Conservation (phyloP, 352 stramenopile genomes). For the Pythium biforme region DNA sequence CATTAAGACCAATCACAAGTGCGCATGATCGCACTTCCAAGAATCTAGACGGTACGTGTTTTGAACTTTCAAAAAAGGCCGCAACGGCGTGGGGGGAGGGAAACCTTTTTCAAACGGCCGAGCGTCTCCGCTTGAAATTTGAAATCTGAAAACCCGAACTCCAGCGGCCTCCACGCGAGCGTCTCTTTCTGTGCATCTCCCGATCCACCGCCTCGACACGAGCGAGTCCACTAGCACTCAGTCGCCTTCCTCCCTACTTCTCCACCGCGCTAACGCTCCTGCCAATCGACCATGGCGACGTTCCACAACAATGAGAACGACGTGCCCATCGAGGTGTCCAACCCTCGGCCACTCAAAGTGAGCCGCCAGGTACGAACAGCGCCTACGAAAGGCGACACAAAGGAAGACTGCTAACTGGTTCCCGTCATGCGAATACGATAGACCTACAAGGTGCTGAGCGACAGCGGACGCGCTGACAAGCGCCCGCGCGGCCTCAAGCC, state of each 20-base stretch:
- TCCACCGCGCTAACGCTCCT: not conserved
- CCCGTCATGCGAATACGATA: no score
- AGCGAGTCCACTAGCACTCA: not conserved
- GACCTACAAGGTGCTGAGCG: slow-evolving; percentile 47
- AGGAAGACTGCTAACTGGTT: not conserved
- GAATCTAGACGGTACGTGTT: slow-evolving; percentile 8
- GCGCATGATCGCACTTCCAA: slow-evolving; percentile 18
- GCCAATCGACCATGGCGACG: slow-evolving; percentile 30
- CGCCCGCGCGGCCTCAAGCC: slow-evolving; percentile 52
- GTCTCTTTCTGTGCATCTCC: not conserved
- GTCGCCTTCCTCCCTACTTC: not conserved
- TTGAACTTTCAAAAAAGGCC: slow-evolving; percentile 27
- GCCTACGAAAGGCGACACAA: not conserved
- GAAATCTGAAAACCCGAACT: slow-evolving; percentile 26
- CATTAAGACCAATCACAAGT: slow-evolving; percentile 15
- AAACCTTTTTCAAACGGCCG: not conserved
- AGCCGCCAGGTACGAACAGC: slow-evolving; percentile 28
- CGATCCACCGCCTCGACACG: not conserved
- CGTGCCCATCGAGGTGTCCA: slow-evolving; percentile 35
- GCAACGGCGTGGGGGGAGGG: not conserved
- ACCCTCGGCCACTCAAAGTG: slow-evolving; percentile 52
- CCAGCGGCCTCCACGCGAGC: not conserved
- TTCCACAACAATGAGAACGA: slow-evolving; percentile 79
- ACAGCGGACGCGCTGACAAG: slow-evolving; percentile 50
- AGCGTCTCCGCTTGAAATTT: slow-evolving; percentile 15